Evolutionary conservation across 2,329 filamentous ascomycete species (phyloP).

Genomic region (Acephala macrosclerotiorum): DNA sequence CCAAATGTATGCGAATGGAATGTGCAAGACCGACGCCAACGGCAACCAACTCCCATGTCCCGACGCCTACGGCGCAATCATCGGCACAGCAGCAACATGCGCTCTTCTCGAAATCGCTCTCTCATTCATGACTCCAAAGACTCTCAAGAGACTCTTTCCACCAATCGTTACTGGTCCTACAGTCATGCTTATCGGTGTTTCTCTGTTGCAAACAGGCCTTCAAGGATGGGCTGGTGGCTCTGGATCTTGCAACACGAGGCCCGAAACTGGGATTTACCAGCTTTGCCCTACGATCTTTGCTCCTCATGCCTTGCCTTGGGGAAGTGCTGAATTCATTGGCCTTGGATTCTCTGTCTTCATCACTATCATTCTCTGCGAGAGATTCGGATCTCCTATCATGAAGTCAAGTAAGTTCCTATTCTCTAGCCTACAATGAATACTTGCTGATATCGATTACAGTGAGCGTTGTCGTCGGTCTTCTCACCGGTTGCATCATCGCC

Average conservation of each 20-base stretch:
- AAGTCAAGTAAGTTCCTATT: conserved; percentile 54
- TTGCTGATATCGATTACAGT: not conserved
- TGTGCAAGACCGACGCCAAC: conserved; percentile 57
- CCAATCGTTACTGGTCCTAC: conserved; percentile 80
- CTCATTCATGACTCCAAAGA: conserved; percentile 74
- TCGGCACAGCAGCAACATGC: conserved; percentile 73
- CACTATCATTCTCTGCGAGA: conserved; percentile 81
- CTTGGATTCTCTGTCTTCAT: conserved; percentile 83
- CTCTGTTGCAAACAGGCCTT: conserved; percentile 75
- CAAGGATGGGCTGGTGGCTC: conserved; percentile 80
- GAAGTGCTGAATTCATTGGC: conserved; percentile 78
- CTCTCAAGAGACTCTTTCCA: conserved; percentile 77
- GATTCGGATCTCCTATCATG: conserved; percentile 85
- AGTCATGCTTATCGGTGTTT: conserved; percentile 76
- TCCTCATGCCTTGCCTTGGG: conserved; percentile 80
- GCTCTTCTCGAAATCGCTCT: conserved; percentile 75
- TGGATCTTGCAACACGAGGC: conserved; percentile 61
- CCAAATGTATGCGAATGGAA: conserved; percentile 68
- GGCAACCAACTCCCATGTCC: conserved; percentile 76
- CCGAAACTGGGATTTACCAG: conserved; percentile 59
- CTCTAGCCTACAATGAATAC: too few species aligned
- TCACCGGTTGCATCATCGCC: conserved; percentile 70
- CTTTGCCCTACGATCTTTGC: conserved; percentile 72
- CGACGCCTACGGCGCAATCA: conserved; percentile 75
- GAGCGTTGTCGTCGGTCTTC: conserved; percentile 14